Percentiles rank a stretch among this genome's conserved stretches.
Conservation (phyloP, 1,139 yeast genomes). For the Pichia sp. region DNA sequence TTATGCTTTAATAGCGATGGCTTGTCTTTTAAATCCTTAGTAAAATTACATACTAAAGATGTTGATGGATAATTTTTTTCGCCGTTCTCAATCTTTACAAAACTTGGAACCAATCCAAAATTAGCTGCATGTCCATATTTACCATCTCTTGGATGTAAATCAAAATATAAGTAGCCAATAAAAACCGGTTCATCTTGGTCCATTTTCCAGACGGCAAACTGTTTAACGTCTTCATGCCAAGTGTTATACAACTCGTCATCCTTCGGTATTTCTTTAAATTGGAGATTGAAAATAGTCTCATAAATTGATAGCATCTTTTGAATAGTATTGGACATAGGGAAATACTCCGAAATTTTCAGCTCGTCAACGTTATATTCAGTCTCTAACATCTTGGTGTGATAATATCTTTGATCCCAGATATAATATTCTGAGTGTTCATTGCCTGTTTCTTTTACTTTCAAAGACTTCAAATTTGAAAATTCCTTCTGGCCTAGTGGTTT, state of each 20-base stretch:
- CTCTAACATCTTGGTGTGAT: slow-evolving; percentile 57
- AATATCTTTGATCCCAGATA: slow-evolving; percentile 69
- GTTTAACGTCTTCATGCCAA: slow-evolving; percentile 79
- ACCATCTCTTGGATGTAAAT: slow-evolving; percentile 78
- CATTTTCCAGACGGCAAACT: slow-evolving; percentile 64
- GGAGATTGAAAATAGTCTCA: slow-evolving; percentile 58
- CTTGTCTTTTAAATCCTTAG: slow-evolving; percentile 61
- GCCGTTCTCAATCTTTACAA: slow-evolving; percentile 34
- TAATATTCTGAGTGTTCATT: slow-evolving; percentile 37
- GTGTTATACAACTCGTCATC: slow-evolving; percentile 27
- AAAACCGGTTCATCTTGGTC: slow-evolving; percentile 47
- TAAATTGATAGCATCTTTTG: slow-evolving; percentile 61
- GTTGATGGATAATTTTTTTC: slow-evolving; percentile 60
- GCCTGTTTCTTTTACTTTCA: slow-evolving; percentile 46
- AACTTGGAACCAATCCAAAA: slow-evolving; percentile 64
- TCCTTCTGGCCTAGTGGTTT: slow-evolving; percentile 53
- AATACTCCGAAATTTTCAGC: slow-evolving; percentile 64
- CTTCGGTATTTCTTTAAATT: slow-evolving; percentile 45
- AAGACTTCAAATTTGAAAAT: slow-evolving; percentile 34
- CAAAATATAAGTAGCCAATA: slow-evolving; percentile 74
- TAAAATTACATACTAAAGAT: slow-evolving; percentile 77
- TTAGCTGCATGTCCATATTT: slow-evolving; percentile 87
- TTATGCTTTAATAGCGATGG: slow-evolving; percentile 72
- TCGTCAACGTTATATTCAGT: slow-evolving; percentile 64
- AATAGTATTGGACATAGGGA: slow-evolving; percentile 65